Evolutionary conservation across 805 yeast genomes (phyloP).

Genomic region (Jamesozyma spencerorum): DNA sequence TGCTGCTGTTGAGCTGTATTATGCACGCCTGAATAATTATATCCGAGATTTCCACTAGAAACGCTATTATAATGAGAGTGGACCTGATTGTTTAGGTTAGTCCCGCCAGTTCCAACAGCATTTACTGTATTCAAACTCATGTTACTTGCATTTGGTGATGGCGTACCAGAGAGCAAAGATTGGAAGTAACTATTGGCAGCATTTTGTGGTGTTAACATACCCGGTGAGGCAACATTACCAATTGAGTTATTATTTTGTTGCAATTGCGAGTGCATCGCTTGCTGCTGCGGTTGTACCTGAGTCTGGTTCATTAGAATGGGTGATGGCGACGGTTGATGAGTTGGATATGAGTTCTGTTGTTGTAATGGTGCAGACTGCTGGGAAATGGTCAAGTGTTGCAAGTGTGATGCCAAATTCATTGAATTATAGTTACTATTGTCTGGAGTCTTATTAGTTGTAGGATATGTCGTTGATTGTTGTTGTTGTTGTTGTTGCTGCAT

Average conservation of each 20-base stretch:
- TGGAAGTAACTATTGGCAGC: conserved; percentile 24
- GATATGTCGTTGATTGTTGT: neutral
- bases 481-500: neutral
- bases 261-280: conserved; percentile 1
- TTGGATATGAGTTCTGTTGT: neutral
- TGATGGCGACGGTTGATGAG: neutral
- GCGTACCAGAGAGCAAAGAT: conserved; percentile 22
- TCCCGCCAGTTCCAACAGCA: neutral
- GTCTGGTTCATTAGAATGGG: neutral
- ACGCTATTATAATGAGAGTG: neutral
- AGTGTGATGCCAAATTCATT: neutral
- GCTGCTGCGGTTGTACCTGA: conserved; percentile 1
- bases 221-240: conserved; percentile 3
- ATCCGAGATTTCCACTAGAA: neutral
- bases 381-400: neutral
- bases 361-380: neutral
- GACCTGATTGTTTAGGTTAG: neutral
- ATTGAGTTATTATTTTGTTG: conserved; percentile 4
- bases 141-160: conserved; percentile 21
- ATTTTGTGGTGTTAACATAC: conserved; percentile 18
- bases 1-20: neutral
- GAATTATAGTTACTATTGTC: no score
- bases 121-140: conserved; percentile 6
- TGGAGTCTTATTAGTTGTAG: no score
- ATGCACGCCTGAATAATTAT: neutral